Conservation (phyloP, 2,329 filamentous ascomycete genomes). For the Cladosporium sp. region DNA sequence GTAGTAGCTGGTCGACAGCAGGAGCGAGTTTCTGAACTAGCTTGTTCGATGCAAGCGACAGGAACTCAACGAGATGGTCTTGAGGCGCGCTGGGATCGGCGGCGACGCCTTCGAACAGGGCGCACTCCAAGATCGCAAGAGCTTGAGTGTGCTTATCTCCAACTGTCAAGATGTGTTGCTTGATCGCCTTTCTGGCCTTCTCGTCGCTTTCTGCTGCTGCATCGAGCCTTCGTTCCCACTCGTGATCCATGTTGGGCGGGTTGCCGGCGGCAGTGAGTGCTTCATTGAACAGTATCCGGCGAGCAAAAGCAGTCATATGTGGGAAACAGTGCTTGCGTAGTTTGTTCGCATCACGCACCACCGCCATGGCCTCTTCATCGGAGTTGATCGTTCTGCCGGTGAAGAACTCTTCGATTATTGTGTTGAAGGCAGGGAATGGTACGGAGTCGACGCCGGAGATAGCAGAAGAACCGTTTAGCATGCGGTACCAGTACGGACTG, state of each 20-base stretch:
- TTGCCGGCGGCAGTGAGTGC: constrained; percentile 49
- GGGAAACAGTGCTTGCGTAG: constrained; percentile 28
- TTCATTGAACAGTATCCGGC: constrained; percentile 60
- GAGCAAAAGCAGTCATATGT: constrained; percentile 35
- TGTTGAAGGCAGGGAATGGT: constrained; percentile 47
- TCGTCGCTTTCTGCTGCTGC: constrained; percentile 70
- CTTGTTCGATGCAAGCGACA: constrained; percentile 56
- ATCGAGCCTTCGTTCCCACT: constrained; percentile 82
- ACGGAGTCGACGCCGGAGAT: constrained; percentile 30
- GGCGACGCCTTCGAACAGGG: constrained; percentile 48
- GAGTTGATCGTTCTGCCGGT: constrained; percentile 30
- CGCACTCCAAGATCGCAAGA: constrained; percentile 45
- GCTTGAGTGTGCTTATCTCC: constrained; percentile 38
- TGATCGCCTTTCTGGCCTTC: constrained; percentile 60
- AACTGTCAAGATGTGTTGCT: constrained; percentile 50
- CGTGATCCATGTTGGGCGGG: constrained; percentile 59
- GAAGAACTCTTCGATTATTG: constrained; percentile 49
- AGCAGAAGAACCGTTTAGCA: constrained; percentile 53
- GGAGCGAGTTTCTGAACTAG: constrained; percentile 53
- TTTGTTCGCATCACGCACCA: constrained; percentile 26
- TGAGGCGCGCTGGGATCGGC: constrained; percentile 18
- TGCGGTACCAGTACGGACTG: constrained; percentile 72
- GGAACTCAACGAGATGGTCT: constrained; percentile 51
- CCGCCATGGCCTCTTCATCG: constrained; percentile 30
- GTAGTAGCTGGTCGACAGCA: constrained; percentile 55